Evolutionary conservation across 108 stramenopile species (phyloP), one percentile per base, ranked within the genome.

Genomic region (Conticribra guillardii): DNA sequence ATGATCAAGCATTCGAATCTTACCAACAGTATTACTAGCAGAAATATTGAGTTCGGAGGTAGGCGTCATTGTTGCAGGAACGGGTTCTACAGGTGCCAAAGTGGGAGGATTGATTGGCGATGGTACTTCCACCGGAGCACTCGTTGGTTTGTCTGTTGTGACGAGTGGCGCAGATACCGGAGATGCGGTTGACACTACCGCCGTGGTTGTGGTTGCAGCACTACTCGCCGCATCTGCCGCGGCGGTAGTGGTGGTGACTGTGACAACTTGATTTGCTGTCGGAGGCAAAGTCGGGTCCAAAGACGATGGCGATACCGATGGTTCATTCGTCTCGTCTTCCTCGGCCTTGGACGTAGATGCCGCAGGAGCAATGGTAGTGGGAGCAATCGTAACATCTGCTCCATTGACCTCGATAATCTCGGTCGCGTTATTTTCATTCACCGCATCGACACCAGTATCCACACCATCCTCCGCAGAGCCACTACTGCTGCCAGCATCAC

Each of bases 381-480:
- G 37, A n/a, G n/a, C n/a, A n/a, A n/a, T n/a, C n/a, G n/a, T n/a
- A n/a, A n/a, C n/a, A n/a, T n/a, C n/a, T n/a, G n/a, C n/a, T n/a
- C n/a, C n/a, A n/a, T n/a, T n/a, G n/a, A n/a, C n/a, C n/a, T n/a
- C n/a, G n/a, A n/a, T n/a, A n/a, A n/a, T n/a, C n/a, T n/a, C n/a
- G n/a, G n/a, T n/a, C n/a, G n/a, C n/a, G n/a, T n/a, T n/a, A n/a
- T n/a, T n/a, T n/a, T n/a, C n/a, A n/a, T n/a, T n/a, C n/a, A n/a
- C n/a, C 11, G 37, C 37, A 41, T 41, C 37, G 37, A 11, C 57
- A 4, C 28, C 59, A 4, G 22, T 30, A 14, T 15, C 14, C 2
- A 8, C 69, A 21, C 29, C 58, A 4, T 60, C 47, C n/a, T 46
- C 69, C 22, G 19, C 26, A 24, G n/a, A 2, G 14, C 32, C 69